phyloP scores from a whole-genome alignment of 495 filamentous ascomycete species.

The Massariosphaeria phaeospora region DNA sequence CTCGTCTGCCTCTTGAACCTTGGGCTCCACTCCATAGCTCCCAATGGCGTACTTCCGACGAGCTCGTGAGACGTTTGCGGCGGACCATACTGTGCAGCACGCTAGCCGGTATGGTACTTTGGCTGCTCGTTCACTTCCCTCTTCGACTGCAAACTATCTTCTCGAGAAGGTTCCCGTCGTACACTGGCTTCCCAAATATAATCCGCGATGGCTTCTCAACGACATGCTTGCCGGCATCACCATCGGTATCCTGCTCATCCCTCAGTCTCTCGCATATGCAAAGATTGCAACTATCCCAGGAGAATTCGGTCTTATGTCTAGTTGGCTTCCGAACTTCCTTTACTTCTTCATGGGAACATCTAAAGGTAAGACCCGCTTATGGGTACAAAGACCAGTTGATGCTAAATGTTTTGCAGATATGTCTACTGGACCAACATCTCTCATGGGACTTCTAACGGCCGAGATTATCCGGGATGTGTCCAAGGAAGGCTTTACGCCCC shows the following conservation, averaged over 20 bases:
- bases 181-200: slow-evolving; percentile 83
- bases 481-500: slow-evolving; percentile 39
- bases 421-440: slow-evolving; percentile 50
- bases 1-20: background rate
- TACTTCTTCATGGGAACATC: slow-evolving; percentile 54
- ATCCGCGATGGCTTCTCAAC: slow-evolving; percentile 77
- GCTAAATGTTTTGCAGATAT: slow-evolving; percentile 39
- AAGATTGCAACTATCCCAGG: slow-evolving; percentile 68
- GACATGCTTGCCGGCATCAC: slow-evolving; percentile 94
- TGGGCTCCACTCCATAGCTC: background rate
- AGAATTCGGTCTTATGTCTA: slow-evolving; percentile 65
- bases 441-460: slow-evolving; percentile 49
- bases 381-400: background rate
- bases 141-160: slow-evolving; percentile 43
- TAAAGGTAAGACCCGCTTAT: slow-evolving; percentile 42
- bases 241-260: slow-evolving; percentile 88
- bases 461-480: slow-evolving; percentile 45
- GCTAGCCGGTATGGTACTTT: background rate
- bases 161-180: slow-evolving; percentile 68
- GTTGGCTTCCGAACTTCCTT: slow-evolving; percentile 49
- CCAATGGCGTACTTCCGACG: slow-evolving; percentile 1
- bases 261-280: slow-evolving; percentile 95
- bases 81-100: slow-evolving; percentile 13
- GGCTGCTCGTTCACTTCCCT: slow-evolving; percentile 24
- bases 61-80: background rate